Percentiles rank a stretch among this genome's conserved stretches.
Conservation (phyloP, 164 flowering plant species). For the Umbilicus rupestris region DNA sequence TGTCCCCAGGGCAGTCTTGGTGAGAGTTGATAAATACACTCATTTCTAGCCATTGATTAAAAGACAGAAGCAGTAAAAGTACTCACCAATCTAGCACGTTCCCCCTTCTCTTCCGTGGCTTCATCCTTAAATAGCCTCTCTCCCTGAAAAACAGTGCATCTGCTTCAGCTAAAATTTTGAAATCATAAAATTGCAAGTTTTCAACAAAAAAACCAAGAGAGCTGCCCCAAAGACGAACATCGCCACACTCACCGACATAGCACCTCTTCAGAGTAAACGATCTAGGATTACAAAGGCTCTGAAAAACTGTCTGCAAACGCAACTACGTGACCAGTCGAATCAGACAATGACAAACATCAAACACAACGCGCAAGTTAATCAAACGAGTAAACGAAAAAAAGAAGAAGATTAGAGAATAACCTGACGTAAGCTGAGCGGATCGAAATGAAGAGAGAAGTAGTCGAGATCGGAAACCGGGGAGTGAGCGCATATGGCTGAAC, state of each 20-base stretch:
- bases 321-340: no score
- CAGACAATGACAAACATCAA: no score
- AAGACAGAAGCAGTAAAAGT: background rate
- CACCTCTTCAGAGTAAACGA: background rate
- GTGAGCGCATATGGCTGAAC: no score
- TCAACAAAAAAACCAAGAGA: no score
- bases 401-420: no score
- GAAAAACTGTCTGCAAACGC: no score
- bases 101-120: constrained; percentile 95
- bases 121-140: constrained; percentile 83
- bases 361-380: no score
- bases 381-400: no score
- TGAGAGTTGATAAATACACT: background rate
- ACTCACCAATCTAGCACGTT: constrained; percentile 92
- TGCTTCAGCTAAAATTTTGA: background rate
- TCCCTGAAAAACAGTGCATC: constrained; percentile 23
- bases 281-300: background rate
- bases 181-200: no score
- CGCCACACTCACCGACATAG: background rate
- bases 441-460: no score
- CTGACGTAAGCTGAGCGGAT: no score
- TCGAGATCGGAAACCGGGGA: no score
- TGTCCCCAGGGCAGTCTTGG: background rate
- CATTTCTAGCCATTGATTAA: background rate
- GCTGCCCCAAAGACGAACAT: background rate